Conservation (phyloP, 73 alveolate genomes). For the Paramecium sonneborni region DNA sequence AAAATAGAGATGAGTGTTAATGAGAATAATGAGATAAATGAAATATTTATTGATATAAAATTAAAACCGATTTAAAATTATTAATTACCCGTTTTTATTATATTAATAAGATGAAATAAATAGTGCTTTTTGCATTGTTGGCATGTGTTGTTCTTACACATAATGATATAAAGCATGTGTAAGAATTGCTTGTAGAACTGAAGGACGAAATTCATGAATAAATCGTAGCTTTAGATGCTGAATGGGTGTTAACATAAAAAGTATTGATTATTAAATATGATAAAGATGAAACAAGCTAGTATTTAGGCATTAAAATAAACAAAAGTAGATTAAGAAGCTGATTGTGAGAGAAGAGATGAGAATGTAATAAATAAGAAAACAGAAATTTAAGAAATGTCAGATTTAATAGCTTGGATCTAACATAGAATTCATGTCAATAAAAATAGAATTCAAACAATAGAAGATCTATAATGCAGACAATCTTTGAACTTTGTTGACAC, state of each 20-base stretch:
- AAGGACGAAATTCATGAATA: constrained; percentile 52
- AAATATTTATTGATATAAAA: not conserved
- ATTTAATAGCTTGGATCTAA: constrained; percentile 46
- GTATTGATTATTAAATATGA: not conserved
- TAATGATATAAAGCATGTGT: constrained; percentile 23
- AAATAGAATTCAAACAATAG: constrained; percentile 21
- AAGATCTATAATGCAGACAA: constrained; percentile 52
- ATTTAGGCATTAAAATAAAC: not conserved
- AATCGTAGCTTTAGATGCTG: constrained; percentile 16
- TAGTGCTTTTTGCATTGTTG: not conserved
- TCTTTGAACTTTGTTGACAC: constrained; percentile 43
- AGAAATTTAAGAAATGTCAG: constrained; percentile 28
- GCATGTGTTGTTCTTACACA: not conserved
- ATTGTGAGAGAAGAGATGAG: constrained; percentile 47
- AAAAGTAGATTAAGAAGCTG: not conserved
- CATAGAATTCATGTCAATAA: constrained; percentile 46
- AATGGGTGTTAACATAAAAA: constrained; percentile 32
- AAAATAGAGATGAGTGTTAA: too few relatives aligned
- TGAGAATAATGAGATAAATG: not conserved
- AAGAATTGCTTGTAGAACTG: not conserved
- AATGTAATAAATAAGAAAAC: not conserved
- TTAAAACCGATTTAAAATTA: not conserved
- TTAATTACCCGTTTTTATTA: constrained; percentile 44
- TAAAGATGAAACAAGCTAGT: not conserved
- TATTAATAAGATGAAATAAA: not conserved